Evolutionary conservation across 768 basidiomycete species (phyloP), one percentile per base, ranked within the genome.

Genomic region (Serendipita indica): DNA sequence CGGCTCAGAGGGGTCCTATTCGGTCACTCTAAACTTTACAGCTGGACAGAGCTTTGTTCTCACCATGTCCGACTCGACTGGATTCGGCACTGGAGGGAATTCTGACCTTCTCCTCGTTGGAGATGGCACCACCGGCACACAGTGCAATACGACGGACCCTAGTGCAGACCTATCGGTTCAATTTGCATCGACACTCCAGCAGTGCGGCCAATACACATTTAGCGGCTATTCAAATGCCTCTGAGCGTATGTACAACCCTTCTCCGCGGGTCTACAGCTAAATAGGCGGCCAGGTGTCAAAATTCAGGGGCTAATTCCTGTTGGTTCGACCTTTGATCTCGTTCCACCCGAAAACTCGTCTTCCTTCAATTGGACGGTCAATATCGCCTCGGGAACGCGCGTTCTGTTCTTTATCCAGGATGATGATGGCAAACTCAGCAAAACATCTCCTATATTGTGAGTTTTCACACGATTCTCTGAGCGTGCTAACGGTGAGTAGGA

Each of bases 41-140:
- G 64, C 71, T 6, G 69, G 64, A 28, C 65, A 72, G 16, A 67
- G 71, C 57, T 71, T 86, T 49, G 54, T 86, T 12, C 60, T 82
- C 18, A 75, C 79, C 33, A 83, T 89, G 82, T 87, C 82, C 27
- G 86, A 89, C 65, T 72, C 79, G 16, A 77, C 76, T 27, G 84
- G 84, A 1, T 86, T 82, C 65, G 84, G 72, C 39, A 72, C 80
- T 7, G 86, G 86, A 3, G 86, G 84, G 22, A 72, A 73, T 25
- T 75, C 79, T 7, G 59, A 68, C 41, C 49, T 84, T 3, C 62
- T 82, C 37, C 73, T 71, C 1, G 79, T 81, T 14, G 78, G 74
- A 37, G 58, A 68, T 7, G 73, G 80, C 2, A 65, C 72, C 13
- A 75, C 74, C 25, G 61, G 61, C 39, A 57, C 65, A 12, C 68